Evolutionary conservation across 371 early-diverging fungal genomes (phyloP), one percentile per base, ranked within the genome.

Genomic region (Choanephora cucurbitarum): DNA sequence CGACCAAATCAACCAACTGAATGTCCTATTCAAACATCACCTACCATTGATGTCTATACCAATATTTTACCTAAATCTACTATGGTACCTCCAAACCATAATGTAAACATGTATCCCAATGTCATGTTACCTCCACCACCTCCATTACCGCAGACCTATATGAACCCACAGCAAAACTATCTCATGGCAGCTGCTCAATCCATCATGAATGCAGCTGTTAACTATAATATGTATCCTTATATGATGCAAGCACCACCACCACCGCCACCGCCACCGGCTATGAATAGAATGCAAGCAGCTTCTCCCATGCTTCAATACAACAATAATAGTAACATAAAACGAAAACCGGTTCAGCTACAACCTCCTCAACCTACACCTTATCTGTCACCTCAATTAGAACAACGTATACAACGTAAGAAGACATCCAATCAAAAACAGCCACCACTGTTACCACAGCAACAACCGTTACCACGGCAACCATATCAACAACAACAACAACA

Each of bases 121-220:
- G 28, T 17, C 40, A 40, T 40, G n/a, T 40, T 17, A 40, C 28
- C 28, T 28, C 28, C 17, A 31, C 37, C 32, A 23, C 10, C 19
- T 17, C 50, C 50, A 49, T 34, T 37, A 32, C 19, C 9, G 7
- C 33, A 28, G 14, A 5, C 32, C 10, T 32, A 32, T 37, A 22
- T 57, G 23, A 50, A 37, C 13, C 43, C 47, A 48, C 57, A 57
- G 2, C 32, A 47, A 6, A 54, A 63, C 43, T 49, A 61, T 45
- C 19, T 55, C 1, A 40, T 61, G 50, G 55, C 61, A 1, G 61
- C 61, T 17, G 50, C 61, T 23, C 61, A 61, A 33, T 61, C 54
- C 6, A 44, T 60, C 28, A 15, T 61, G 14, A 55, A 51, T 41
- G 61, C 61, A 18, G 44, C 55, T 32, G 34, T 33, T 14, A 50